Evolutionary conservation across 257 asterid species (phyloP).

Genomic region (Cinchona pubescens): DNA sequence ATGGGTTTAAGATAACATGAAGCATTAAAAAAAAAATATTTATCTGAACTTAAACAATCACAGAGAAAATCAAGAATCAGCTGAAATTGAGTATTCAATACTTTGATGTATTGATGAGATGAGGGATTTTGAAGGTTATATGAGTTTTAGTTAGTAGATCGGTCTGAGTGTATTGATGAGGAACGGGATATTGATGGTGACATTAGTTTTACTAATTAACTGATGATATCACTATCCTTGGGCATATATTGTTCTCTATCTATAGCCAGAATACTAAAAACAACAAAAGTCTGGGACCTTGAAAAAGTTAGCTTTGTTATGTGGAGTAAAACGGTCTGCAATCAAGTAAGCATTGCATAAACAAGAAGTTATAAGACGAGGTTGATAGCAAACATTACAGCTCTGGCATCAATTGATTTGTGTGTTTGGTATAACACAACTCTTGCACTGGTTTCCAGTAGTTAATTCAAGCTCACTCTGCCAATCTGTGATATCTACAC

Average conservation of each 20-base stretch:
- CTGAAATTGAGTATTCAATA: not conserved
- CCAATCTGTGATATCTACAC: not conserved
- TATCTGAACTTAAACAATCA: too few species aligned
- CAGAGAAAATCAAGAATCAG: too few species aligned
- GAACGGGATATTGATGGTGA: not conserved
- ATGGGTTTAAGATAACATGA: not conserved
- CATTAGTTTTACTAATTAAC: not conserved
- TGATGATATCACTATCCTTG: not conserved
- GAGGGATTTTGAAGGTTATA: not conserved
- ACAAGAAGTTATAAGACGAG: not conserved
- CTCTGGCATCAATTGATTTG: not conserved
- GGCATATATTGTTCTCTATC: not conserved
- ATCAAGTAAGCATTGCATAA: not conserved
- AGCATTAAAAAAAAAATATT: not conserved
- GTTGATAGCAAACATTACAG: not conserved
- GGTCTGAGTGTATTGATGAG: not conserved
- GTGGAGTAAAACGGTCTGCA: not conserved
- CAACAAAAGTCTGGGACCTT: not conserved
- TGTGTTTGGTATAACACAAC: not conserved
- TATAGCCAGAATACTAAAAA: not conserved
- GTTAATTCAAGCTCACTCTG: not conserved
- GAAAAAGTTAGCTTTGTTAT: not conserved
- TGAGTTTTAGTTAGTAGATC: too few species aligned
- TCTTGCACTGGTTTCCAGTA: not conserved
- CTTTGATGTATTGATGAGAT: not conserved